Base-by-base conservation (phyloP, 2,329 filamentous ascomycete genomes). In the Beauveria scarabaeidicola region DNA sequence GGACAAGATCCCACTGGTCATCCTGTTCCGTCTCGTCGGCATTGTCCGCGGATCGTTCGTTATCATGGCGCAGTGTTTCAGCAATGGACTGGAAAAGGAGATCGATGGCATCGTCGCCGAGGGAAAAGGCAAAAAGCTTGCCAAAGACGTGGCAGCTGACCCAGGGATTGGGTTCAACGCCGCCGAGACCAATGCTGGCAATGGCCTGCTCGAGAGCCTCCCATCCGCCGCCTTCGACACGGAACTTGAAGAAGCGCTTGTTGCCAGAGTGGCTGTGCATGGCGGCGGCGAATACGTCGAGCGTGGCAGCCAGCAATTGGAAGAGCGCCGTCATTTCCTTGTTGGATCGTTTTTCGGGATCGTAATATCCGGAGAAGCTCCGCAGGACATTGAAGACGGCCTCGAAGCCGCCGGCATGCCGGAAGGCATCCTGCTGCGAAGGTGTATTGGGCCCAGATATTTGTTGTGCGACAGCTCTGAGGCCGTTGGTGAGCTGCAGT, bases 221-320 rank as follows among this genome's bases (percentile, higher is more conserved):
- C 87, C 91, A 96, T 3, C 93, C 91, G 60, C 87, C 89, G 23
- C 84, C 86, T 61, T 89, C 83, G 32, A 95, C 84, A 64, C 85
- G 81, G 65, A 85, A 86, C 61, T 85, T 83, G 70, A 97, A 97
- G 75, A 93, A 97, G 66, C 89, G 84, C 68, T 87, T 83, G 73
- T 97, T 99, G 21, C 92, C 93, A 51, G 87, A 81, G 72, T 97
- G 91, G 50, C 85, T 85, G 58, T 85, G 83, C 64, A 99, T 81
- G 15, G 86, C 85, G 52, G 88, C 87, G 1, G 89, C 87, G 29
- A 97, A 75, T 15, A 94, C 83, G 36, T 84, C 84, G 43, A 94
- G 77, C n/a, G 88, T 81, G 9, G 81, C 81, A 67, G 91, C 84
- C 19, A 96, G 76, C 19, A 93, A 76, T 61, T 83, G 80, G 67